A percentile compares a stretch with the other conserved stretches of the same genome.
Conservation (phyloP, 305 asterid species). For the Fraxinus sp. region DNA sequence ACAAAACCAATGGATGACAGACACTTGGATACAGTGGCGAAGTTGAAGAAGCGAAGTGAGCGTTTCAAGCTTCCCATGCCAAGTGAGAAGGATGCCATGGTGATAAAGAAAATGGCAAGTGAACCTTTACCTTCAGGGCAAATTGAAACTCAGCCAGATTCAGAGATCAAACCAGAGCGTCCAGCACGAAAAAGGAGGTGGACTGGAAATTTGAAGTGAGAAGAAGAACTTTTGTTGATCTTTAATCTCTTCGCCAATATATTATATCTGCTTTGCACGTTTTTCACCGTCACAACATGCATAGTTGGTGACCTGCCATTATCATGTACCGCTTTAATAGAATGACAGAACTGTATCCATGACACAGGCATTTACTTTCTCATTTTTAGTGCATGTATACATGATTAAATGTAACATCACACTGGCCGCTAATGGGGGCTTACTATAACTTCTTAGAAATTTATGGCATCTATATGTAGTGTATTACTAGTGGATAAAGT, state of each 20-base stretch:
- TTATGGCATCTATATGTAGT: constrained; percentile 20
- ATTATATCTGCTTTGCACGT: background rate
- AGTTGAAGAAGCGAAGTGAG: constrained; percentile 88
- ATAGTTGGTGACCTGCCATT: constrained; percentile 4
- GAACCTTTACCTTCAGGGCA: constrained; percentile 50
- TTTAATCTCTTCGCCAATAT: constrained; percentile 5
- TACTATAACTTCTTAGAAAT: constrained; percentile 5
- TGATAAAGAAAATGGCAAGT: constrained; percentile 49
- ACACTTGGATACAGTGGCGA: constrained; percentile 87
- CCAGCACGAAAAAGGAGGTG: constrained; percentile 94
- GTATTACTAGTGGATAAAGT: constrained; percentile 24
- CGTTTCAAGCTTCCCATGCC: constrained; percentile 90
- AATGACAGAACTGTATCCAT: constrained; percentile 15
- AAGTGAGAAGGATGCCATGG: constrained; percentile 53
- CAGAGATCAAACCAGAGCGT: constrained; percentile 79
- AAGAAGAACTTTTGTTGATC: background rate
- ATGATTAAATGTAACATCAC: background rate
- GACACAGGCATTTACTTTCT: background rate
- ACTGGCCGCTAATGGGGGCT: background rate
- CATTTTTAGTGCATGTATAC: background rate
- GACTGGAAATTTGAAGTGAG: constrained; percentile 52
- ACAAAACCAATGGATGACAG: constrained; percentile 46
- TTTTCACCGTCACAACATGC: background rate
- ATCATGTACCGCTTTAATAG: constrained; percentile 15
- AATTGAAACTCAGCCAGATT: constrained; percentile 46